These are phyloP conservation scores for Secale cereale DNA, from an alignment of 176 grass and related monocot genomes.

Conservation along the genomic window DNA sequence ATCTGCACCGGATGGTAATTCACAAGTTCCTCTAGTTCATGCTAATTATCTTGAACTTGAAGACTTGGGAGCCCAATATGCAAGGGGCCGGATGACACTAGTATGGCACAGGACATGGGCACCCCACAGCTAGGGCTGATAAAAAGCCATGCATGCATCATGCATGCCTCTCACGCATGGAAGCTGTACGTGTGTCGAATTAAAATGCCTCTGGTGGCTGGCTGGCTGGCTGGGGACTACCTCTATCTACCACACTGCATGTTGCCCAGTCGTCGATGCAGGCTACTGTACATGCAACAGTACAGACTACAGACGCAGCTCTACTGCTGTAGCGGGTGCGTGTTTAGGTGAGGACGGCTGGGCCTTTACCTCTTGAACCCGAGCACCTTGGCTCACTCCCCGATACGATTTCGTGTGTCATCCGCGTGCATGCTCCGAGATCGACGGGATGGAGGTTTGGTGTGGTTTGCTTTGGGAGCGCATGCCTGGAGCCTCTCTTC, in stretches of 20 bases:
- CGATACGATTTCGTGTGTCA: conserved; percentile 39
- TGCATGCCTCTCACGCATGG: not conserved
- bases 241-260: too few relatives aligned
- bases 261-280: not conserved
- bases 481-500: conserved; percentile 31
- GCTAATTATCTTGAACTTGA: too few relatives aligned
- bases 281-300: not conserved
- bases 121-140: not conserved
- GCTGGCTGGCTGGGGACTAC: not conserved
- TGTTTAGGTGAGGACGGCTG: not conserved
- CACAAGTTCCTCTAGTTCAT: too few relatives aligned
- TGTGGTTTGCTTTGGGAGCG: conserved; percentile 33
- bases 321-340: not conserved
- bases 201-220: not conserved
- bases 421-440: conserved; percentile 9
- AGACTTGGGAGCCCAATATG: too few relatives aligned
- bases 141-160: not conserved
- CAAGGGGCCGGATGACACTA: too few relatives aligned
- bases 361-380: conserved; percentile 52
- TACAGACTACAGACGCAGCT: not conserved
- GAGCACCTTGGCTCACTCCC: conserved; percentile 51
- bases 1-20: too few relatives aligned
- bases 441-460: conserved; percentile 34
- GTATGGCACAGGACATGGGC: too few relatives aligned
- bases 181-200: not conserved